A percentile compares a stretch with the other conserved stretches of the same genome.
These are phyloP conservation scores for Quercus robur DNA, from an alignment of 306 rosid species.

Conservation along the genomic window DNA sequence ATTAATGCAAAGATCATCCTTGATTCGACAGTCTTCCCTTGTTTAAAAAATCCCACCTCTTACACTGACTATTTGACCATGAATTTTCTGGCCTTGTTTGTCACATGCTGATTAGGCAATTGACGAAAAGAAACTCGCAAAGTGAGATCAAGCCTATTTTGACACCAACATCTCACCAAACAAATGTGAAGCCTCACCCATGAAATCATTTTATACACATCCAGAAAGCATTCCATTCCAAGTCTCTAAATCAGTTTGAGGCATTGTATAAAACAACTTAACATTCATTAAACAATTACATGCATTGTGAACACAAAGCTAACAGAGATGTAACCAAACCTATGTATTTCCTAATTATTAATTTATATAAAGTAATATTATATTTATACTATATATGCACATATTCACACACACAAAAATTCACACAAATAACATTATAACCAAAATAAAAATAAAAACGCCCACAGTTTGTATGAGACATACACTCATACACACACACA, in stretches of 20 bases:
- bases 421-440: too few relatives aligned
- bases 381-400: too few relatives aligned
- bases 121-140: slow-evolving; percentile 70
- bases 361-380: too few relatives aligned
- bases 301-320: slow-evolving; percentile 64
- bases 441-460: too few relatives aligned
- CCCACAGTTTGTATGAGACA: too few relatives aligned
- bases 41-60: too few relatives aligned
- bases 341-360: too few relatives aligned
- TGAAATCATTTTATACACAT: slow-evolving; percentile 62
- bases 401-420: too few relatives aligned
- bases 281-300: slow-evolving; percentile 37
- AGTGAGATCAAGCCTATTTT: slow-evolving; percentile 56
- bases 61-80: slow-evolving; percentile 27
- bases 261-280: slow-evolving; percentile 46
- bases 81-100: slow-evolving; percentile 54
- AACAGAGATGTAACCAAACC: slow-evolving; percentile 13
- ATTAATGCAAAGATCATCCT: too few relatives aligned
- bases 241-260: slow-evolving; percentile 51
- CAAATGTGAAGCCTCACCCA: slow-evolving; percentile 42
- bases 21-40: too few relatives aligned
- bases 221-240: slow-evolving; percentile 78
- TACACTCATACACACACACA: too few relatives aligned
- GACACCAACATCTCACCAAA: slow-evolving; percentile 52
- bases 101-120: slow-evolving; percentile 41